Evolutionary conservation across 2,329 filamentous ascomycete genomes (phyloP).

Genomic region (Trichoderma sp.): DNA sequence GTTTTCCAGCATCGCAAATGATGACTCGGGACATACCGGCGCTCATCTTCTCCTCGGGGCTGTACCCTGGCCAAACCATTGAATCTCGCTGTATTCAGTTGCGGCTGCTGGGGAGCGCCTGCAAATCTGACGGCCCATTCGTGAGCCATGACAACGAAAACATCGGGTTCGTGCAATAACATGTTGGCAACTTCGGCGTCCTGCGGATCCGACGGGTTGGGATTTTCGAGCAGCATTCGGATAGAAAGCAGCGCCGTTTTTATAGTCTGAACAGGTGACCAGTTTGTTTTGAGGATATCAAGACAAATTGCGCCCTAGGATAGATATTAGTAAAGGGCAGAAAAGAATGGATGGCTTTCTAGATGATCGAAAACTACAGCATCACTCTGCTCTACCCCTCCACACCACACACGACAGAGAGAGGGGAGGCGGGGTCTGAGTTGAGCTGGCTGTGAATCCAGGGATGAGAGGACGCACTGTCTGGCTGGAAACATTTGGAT

Average conservation of each 20-base stretch:
- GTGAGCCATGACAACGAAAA: constrained; percentile 78
- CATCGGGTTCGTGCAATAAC: constrained; percentile 75
- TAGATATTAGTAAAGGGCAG: neutral
- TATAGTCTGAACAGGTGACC: constrained; percentile 95
- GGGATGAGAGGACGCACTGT: constrained; percentile 61
- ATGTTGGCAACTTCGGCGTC: constrained; percentile 93
- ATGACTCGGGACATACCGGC: constrained; percentile 34
- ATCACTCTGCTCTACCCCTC: neutral
- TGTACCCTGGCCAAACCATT: constrained; percentile 54
- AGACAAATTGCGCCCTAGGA: constrained; percentile 90
- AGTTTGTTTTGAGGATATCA: constrained; percentile 84
- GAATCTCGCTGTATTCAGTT: constrained; percentile 44
- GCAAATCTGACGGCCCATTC: constrained; percentile 90
- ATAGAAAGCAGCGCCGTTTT: constrained; percentile 93
- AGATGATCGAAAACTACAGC: neutral
- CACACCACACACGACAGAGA: neutral
- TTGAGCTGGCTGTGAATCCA: neutral
- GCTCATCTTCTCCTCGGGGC: constrained; percentile 27
- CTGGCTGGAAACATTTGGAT: constrained; percentile 93
- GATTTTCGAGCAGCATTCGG: constrained; percentile 87
- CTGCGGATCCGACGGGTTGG: constrained; percentile 95
- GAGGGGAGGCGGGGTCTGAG: neutral
- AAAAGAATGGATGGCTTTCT: neutral
- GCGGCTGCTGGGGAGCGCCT: constrained; percentile 60
- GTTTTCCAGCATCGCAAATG: neutral